These are phyloP conservation scores for Coniferiporia weirii DNA, from an alignment of 1,284 basidiomycete genomes.

Conservation along the genomic window DNA sequence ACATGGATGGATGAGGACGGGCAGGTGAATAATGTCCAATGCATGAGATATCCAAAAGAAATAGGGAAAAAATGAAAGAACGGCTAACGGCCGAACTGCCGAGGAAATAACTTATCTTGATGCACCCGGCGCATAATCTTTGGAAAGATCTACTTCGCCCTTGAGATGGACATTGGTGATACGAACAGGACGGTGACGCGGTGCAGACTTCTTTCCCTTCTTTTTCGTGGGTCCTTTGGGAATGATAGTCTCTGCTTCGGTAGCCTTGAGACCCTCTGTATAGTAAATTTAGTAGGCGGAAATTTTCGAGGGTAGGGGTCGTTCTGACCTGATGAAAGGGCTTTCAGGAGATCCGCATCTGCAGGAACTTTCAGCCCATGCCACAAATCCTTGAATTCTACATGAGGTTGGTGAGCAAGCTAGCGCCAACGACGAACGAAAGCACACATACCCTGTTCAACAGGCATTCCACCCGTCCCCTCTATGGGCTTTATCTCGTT, in stretches of 20 bases:
- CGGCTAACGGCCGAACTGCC: neutral
- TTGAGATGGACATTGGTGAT: conserved; percentile 87
- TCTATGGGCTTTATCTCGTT: conserved; percentile 81
- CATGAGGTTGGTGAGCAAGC: neutral
- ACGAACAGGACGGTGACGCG: conserved; percentile 70
- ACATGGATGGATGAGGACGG: neutral
- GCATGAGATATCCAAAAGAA: neutral
- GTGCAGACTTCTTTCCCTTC: conserved; percentile 75
- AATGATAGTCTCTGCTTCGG: conserved; percentile 49
- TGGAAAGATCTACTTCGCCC: conserved; percentile 75
- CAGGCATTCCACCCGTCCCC: conserved; percentile 56
- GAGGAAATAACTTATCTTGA: neutral
- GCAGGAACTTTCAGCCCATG: conserved; percentile 78
- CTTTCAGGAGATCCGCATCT: conserved; percentile 73
- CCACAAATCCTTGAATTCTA: conserved; percentile 87
- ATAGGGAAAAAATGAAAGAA: neutral
- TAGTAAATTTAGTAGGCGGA: conserved; percentile 10
- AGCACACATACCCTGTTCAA: conserved; percentile 69
- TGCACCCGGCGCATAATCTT: conserved; percentile 11
- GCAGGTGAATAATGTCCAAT: neutral
- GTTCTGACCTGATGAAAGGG: conserved; percentile 60
- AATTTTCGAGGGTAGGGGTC: neutral
- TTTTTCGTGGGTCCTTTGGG: conserved; percentile 64
- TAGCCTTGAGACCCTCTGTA: conserved; percentile 71
- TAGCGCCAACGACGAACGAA: neutral